Percentiles rank a stretch among this genome's conserved stretches.
These are phyloP conservation scores for Aechmea fasciata DNA, from an alignment of 176 grass and related monocot genomes.

Conservation along the genomic window DNA sequence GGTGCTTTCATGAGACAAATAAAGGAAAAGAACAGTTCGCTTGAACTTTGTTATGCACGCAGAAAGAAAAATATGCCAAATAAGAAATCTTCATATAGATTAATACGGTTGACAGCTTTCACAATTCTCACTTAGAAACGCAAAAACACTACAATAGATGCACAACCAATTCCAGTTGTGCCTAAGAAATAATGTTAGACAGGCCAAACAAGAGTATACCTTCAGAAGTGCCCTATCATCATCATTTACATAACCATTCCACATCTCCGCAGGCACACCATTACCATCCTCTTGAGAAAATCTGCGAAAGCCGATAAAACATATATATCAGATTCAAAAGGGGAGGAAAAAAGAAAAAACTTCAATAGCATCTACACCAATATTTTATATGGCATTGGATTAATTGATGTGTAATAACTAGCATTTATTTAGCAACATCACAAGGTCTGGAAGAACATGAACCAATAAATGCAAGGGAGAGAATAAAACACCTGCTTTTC, in stretches of 20 bases:
- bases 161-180: not conserved
- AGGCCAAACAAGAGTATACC: conserved; percentile 25
- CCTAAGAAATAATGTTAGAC: not conserved
- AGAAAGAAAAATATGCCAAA: too few species aligned
- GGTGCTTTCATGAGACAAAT: too few species aligned
- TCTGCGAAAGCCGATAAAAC: conserved; percentile 38
- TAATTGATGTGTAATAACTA: not conserved
- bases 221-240: conserved; percentile 89
- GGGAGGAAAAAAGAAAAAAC: not conserved
- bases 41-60: too few species aligned
- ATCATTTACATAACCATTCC: conserved; percentile 84
- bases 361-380: not conserved
- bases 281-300: conserved; percentile 34
- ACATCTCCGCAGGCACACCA: conserved; percentile 30
- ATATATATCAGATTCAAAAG: not conserved
- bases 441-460: not conserved
- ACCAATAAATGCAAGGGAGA: not conserved
- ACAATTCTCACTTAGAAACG: not conserved
- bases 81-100: too few species aligned
- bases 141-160: not conserved
- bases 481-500: conserved; percentile 49
- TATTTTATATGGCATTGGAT: not conserved
- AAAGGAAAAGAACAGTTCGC: too few species aligned
- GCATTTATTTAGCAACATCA: not conserved
- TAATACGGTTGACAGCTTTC: not conserved